Conservation (phyloP, 1,139 yeast genomes). For the Zygoascus sp. region DNA sequence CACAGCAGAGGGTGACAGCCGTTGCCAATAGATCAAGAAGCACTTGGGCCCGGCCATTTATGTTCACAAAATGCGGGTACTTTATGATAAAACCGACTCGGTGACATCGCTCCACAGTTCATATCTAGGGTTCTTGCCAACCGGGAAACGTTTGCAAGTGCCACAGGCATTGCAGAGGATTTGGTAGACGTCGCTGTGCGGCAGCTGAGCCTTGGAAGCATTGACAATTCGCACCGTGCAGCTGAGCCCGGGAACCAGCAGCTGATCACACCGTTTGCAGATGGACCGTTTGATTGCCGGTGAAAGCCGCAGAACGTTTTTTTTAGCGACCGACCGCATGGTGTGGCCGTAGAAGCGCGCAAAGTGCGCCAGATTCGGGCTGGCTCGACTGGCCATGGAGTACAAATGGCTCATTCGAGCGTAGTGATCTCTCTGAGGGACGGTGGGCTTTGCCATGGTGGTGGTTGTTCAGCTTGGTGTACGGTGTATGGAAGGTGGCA, state of each 20-base stretch:
- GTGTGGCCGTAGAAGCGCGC: slow-evolving; percentile 45
- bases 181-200: slow-evolving; percentile 32
- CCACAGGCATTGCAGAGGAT: slow-evolving; percentile 37
- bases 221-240: slow-evolving; percentile 35
- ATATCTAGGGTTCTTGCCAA: slow-evolving; percentile 36
- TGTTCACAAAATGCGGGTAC: no score
- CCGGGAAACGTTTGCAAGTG: slow-evolving; percentile 37
- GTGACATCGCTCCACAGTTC: slow-evolving; percentile 25
- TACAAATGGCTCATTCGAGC: slow-evolving; percentile 54
- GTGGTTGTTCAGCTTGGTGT: no score
- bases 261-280: slow-evolving; percentile 55
- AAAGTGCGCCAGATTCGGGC: slow-evolving; percentile 28
- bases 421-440: slow-evolving; percentile 57
- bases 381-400: slow-evolving; percentile 9
- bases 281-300: slow-evolving; percentile 57
- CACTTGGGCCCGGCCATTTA: no score
- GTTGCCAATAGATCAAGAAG: no score
- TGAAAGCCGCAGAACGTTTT: slow-evolving; percentile 56
- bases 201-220: slow-evolving; percentile 25
- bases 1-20: no score
- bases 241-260: slow-evolving; percentile 47
- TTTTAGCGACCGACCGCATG: slow-evolving; percentile 49
- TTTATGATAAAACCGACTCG: background rate
- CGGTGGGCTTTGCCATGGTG: slow-evolving; percentile 18
- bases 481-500: no score